These are phyloP conservation scores for Leptosphaerulina australis DNA, from an alignment of 2,329 filamentous ascomycete species.

Conservation along the genomic window DNA sequence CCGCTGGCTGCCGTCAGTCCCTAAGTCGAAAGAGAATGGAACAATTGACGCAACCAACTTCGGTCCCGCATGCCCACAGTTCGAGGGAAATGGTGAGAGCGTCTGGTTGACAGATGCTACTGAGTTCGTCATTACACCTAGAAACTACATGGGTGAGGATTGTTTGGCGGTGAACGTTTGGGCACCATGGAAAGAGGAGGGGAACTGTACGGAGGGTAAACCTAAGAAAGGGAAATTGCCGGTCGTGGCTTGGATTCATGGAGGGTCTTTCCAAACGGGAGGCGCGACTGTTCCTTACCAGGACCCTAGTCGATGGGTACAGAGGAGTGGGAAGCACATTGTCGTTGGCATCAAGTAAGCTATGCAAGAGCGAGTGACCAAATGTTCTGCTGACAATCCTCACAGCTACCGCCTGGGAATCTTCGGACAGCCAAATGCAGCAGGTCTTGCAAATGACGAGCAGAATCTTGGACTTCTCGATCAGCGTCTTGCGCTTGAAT, in stretches of 20 bases:
- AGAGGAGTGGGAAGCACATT: conserved; percentile 47
- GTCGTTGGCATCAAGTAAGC: conserved; percentile 43
- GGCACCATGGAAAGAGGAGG: conserved; percentile 43
- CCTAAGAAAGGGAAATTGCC: conserved; percentile 41
- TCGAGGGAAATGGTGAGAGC: conserved; percentile 23
- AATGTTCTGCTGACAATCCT: neutral
- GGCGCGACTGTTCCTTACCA: conserved; percentile 53
- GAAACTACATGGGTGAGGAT: conserved; percentile 48
- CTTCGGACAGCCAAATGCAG: conserved; percentile 50
- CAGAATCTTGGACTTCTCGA: conserved; percentile 52
- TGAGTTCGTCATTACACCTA: conserved; percentile 29
- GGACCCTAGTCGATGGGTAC: conserved; percentile 34
- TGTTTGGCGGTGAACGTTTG: conserved; percentile 57
- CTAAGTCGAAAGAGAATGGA: conserved; percentile 23
- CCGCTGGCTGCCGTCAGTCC: conserved; percentile 43
- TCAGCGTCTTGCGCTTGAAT: conserved; percentile 49
- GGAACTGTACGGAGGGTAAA: conserved; percentile 9
- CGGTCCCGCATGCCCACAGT: conserved; percentile 39
- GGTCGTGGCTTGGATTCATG: conserved; percentile 57
- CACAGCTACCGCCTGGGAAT: conserved; percentile 47
- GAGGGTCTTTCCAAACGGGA: conserved; percentile 55
- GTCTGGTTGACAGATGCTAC: conserved; percentile 35
- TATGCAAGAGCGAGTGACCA: no score
- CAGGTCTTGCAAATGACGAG: conserved; percentile 32
- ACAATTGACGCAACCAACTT: conserved; percentile 37